Percentiles rank a stretch among this genome's conserved stretches.
phyloP scores from a whole-genome alignment of 78 protist genomes.

The Dictyostelium brefeldianum region DNA sequence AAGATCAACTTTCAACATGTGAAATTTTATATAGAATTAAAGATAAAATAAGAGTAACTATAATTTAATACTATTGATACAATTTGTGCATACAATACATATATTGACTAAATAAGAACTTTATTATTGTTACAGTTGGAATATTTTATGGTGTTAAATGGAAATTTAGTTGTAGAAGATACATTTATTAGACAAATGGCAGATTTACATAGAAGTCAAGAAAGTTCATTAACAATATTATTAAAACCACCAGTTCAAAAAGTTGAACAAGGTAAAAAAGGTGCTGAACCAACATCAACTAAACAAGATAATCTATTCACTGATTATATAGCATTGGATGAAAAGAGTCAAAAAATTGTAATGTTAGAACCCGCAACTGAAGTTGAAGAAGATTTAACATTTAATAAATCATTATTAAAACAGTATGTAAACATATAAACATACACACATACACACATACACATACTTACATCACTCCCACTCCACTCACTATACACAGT shows the following conservation, averaged over 20 bases:
- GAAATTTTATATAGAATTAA: slow-evolving; percentile 83
- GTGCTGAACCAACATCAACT: slow-evolving; percentile 10
- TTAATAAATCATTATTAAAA: slow-evolving; percentile 52
- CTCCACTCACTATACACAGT: not conserved
- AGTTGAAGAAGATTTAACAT: slow-evolving; percentile 58
- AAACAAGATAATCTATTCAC: slow-evolving; percentile 7
- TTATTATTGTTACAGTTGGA: not conserved
- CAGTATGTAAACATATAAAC: not conserved
- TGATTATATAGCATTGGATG: slow-evolving; percentile 79
- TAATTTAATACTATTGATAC: not conserved
- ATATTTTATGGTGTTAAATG: slow-evolving; percentile 85
- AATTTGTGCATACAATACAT: not conserved
- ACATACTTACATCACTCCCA: not conserved
- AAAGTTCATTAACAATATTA: slow-evolving; percentile 84
- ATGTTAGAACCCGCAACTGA: slow-evolving; percentile 85
- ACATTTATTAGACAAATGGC: slow-evolving; percentile 83
- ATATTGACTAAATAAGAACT: not conserved
- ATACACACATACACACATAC: not conserved
- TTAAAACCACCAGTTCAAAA: slow-evolving; percentile 55
- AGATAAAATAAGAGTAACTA: slow-evolving; percentile 75
- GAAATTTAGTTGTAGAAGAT: slow-evolving; percentile 86
- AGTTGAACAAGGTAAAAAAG: slow-evolving; percentile 13
- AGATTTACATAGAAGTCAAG: slow-evolving; percentile 82
- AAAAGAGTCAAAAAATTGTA: slow-evolving; percentile 44
- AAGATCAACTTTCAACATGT: slow-evolving; percentile 82